A percentile compares a stretch with the other conserved stretches of the same genome.
These are phyloP conservation scores for Berkeleyomyces basicola DNA, from an alignment of 2,329 filamentous ascomycete species.

Conservation along the genomic window DNA sequence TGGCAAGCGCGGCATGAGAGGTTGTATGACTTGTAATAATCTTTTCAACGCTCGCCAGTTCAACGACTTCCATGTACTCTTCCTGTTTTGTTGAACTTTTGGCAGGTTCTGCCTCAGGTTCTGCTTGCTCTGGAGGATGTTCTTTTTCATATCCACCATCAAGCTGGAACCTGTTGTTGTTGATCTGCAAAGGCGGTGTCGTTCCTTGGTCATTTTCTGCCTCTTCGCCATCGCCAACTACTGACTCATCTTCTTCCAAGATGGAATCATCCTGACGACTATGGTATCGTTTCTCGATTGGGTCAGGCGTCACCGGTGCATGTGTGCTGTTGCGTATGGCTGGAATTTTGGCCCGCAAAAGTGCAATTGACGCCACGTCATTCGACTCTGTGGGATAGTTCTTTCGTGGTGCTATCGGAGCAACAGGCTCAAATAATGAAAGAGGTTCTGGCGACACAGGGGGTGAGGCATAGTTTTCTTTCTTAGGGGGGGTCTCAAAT, in stretches of 20 bases:
- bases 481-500: slow-evolving; percentile 4
- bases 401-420: slow-evolving; percentile 11
- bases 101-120: background rate
- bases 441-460: background rate
- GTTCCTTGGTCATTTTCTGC: background rate
- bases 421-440: background rate
- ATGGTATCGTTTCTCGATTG: background rate
- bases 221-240: slow-evolving; percentile 1
- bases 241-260: background rate
- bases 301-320: background rate
- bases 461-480: background rate
- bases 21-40: background rate
- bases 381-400: slow-evolving; percentile 1
- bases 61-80: background rate
- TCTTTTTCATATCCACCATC: background rate
- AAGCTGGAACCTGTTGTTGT: background rate
- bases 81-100: background rate
- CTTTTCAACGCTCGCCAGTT: background rate
- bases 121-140: background rate
- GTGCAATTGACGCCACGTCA: background rate
- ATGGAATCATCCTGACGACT: slow-evolving; percentile 2
- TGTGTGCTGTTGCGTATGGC: background rate
- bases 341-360: background rate
- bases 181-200: background rate
- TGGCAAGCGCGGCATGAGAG: background rate